Percentiles rank a stretch among this genome's conserved stretches.
These are phyloP conservation scores for Rutstroemia sp. DNA, from an alignment of 2,329 filamentous ascomycete genomes.

Conservation along the genomic window DNA sequence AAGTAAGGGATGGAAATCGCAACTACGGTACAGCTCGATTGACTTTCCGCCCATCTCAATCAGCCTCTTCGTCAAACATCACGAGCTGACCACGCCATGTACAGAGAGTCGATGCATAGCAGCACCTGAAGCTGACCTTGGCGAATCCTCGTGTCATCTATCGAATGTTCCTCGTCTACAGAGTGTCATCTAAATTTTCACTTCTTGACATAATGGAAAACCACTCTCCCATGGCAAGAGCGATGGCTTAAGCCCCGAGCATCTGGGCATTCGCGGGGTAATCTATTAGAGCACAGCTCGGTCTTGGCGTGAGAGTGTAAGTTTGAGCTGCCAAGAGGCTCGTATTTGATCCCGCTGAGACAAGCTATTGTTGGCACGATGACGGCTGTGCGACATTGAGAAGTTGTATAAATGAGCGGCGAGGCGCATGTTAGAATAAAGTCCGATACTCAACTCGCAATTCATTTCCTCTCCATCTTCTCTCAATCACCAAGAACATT, in stretches of 20 bases:
- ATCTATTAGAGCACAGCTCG: conserved; percentile 2
- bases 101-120: neutral
- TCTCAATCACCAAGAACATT: neutral
- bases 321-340: conserved; percentile 6
- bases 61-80: neutral
- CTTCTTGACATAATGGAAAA: neutral
- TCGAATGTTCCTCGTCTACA: neutral
- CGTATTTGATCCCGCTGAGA: conserved; percentile 2
- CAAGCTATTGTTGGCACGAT: neutral
- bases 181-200: neutral
- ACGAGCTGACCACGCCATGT: neutral
- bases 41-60: neutral
- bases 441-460: neutral
- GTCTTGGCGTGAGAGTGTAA: conserved; percentile 1
- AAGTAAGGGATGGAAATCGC: neutral
- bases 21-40: neutral
- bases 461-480: neutral
- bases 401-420: neutral
- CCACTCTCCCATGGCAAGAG: neutral
- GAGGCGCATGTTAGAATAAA: neutral
- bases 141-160: neutral
- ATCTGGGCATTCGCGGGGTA: conserved; percentile 3
- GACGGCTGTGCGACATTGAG: neutral
- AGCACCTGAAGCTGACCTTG: neutral
- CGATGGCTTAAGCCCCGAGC: neutral